These are phyloP conservation scores for Xylariaceae sp. DNA, from an alignment of 2,329 filamentous ascomycete species.

Conservation along the genomic window DNA sequence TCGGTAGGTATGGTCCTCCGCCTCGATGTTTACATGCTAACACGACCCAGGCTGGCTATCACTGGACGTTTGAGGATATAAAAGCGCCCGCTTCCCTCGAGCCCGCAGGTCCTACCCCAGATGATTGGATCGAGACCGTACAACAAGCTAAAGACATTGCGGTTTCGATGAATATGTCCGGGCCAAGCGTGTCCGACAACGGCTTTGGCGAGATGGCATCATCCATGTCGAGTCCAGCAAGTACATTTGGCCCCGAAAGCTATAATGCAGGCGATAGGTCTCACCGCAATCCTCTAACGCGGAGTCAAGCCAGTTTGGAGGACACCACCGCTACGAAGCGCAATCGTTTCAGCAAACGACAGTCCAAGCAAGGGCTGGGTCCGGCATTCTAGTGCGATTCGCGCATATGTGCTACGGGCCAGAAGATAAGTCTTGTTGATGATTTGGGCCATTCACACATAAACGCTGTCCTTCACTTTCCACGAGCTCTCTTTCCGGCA, in stretches of 20 bases:
- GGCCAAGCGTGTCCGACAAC: constrained; percentile 63
- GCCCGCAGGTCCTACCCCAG: constrained; percentile 62
- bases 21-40: constrained; percentile 21
- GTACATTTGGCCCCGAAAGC: constrained; percentile 60
- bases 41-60: constrained; percentile 67
- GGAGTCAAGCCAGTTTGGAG: constrained; percentile 54
- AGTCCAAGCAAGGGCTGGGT: constrained; percentile 90
- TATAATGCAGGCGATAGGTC: constrained; percentile 48
- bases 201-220: constrained; percentile 66
- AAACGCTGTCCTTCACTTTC: constrained; percentile 23
- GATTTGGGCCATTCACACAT: constrained; percentile 13
- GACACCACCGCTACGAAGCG: constrained; percentile 48
- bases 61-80: constrained; percentile 90
- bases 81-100: constrained; percentile 59
- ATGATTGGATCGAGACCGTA: constrained; percentile 89
- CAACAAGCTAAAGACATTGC: constrained; percentile 84
- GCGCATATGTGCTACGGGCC: constrained; percentile 14
- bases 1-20: constrained; percentile 61
- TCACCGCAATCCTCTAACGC: constrained; percentile 55
- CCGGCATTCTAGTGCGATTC: constrained; percentile 64
- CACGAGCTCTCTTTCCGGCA: constrained; percentile 27
- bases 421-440: constrained; percentile 14
- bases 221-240: constrained; percentile 70
- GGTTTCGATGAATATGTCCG: constrained; percentile 63
- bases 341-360: constrained; percentile 81